These are phyloP conservation scores for Papilionanthe hybrid DNA, from an alignment of 116 monocot species.

Conservation along the genomic window DNA sequence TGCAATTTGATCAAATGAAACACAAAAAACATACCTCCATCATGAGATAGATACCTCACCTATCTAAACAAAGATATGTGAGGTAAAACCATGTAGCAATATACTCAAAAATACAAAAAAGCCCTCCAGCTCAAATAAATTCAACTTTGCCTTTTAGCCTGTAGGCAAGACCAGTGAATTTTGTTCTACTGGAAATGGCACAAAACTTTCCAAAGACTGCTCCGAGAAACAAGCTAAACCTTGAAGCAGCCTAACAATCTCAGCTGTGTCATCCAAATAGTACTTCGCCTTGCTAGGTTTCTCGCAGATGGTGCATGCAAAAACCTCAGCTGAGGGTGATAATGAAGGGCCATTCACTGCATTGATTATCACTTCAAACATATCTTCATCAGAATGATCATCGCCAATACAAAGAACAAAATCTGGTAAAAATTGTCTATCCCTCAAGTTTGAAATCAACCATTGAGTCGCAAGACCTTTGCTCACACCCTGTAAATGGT, in stretches of 20 bases:
- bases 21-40: slow-evolving; percentile 4
- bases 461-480: slow-evolving; percentile 15
- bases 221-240: slow-evolving; percentile 15
- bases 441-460: slow-evolving; percentile 14
- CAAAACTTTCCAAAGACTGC: slow-evolving; percentile 8
- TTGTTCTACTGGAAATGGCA: neutral
- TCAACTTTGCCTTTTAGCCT: neutral
- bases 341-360: slow-evolving; percentile 11
- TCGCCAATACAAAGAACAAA: slow-evolving; percentile 28
- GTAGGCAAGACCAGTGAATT: neutral
- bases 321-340: slow-evolving; percentile 13
- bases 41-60: neutral
- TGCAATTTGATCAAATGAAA: neutral
- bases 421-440: slow-evolving; percentile 10
- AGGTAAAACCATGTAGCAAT: neutral
- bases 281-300: slow-evolving; percentile 29
- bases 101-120: neutral
- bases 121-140: neutral
- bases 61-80: neutral
- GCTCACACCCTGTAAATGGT: slow-evolving; percentile 15
- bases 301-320: slow-evolving; percentile 17
- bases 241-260: slow-evolving; percentile 19
- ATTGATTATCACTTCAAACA: slow-evolving; percentile 20
- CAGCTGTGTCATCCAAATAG: slow-evolving; percentile 20
- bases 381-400: slow-evolving; percentile 24